Conservation (phyloP, 768 basidiomycete species). For the Boletus tylopilopsis region DNA sequence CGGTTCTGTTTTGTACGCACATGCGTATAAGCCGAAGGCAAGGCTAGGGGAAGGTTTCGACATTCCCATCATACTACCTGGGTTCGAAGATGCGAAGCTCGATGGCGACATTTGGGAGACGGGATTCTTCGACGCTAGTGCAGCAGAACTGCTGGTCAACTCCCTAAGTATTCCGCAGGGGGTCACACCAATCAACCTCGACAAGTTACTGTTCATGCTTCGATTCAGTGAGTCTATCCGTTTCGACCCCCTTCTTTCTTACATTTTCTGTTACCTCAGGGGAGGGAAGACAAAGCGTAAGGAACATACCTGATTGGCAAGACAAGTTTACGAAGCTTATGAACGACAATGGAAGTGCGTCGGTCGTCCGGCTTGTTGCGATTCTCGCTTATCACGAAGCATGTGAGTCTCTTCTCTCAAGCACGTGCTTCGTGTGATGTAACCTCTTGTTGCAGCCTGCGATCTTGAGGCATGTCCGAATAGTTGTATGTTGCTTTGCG, state of each 20-base stretch:
- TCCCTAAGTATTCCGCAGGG: slow-evolving; percentile 11
- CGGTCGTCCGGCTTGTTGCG: no score
- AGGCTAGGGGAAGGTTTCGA: slow-evolving; percentile 24
- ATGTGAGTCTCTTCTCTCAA: slow-evolving; percentile 3
- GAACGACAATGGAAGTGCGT: no score
- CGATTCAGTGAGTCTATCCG: slow-evolving; percentile 14
- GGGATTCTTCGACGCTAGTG: slow-evolving; percentile 17
- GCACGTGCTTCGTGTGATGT: background rate
- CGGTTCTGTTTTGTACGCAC: slow-evolving; percentile 21
- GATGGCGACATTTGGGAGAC: slow-evolving; percentile 17
- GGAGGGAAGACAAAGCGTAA: slow-evolving; percentile 21
- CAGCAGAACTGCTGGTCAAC: slow-evolving; percentile 8
- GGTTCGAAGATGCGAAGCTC: slow-evolving; percentile 2
- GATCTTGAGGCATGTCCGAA: background rate
- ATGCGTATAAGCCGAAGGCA: slow-evolving; percentile 17
- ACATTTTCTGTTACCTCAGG: slow-evolving; percentile 2
- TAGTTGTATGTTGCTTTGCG: background rate
- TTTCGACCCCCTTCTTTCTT: background rate
- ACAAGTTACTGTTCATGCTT: slow-evolving; percentile 14
- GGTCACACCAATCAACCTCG: slow-evolving; percentile 4
- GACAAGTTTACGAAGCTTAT: slow-evolving; percentile 12
- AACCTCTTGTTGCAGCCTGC: slow-evolving; percentile 1
- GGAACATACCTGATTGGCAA: slow-evolving; percentile 11
- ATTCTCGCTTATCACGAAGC: no score
- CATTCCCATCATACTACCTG: slow-evolving; percentile 6